Percentiles rank a stretch among this genome's conserved stretches.
phyloP scores from a whole-genome alignment of 805 yeast species.

The Tetrapisispora pingtungensis region DNA sequence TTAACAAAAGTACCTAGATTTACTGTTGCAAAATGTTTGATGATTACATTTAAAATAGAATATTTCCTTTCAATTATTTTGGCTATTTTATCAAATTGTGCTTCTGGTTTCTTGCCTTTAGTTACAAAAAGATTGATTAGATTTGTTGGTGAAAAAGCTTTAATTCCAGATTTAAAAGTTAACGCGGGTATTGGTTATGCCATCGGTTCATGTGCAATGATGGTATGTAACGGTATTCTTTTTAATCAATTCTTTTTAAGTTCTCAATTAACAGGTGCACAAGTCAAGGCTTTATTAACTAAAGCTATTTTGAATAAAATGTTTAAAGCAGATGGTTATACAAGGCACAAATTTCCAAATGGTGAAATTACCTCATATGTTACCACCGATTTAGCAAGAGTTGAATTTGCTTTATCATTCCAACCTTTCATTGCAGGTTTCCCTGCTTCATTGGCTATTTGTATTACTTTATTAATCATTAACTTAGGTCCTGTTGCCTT shows the following conservation, averaged over 20 bases:
- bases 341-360: slow-evolving; percentile 51
- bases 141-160: slow-evolving; percentile 46
- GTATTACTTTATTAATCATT: slow-evolving; percentile 52
- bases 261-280: slow-evolving; percentile 57
- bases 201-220: slow-evolving; percentile 53
- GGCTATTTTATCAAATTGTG: slow-evolving; percentile 39
- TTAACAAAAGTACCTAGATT: slow-evolving; percentile 20
- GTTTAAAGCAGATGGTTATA: slow-evolving; percentile 45
- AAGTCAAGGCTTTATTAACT: slow-evolving; percentile 59
- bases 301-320: slow-evolving; percentile 63
- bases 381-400: slow-evolving; percentile 72
- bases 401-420: slow-evolving; percentile 66
- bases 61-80: slow-evolving; percentile 36
- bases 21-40: slow-evolving; percentile 36
- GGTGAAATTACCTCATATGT: slow-evolving; percentile 68
- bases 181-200: slow-evolving; percentile 70
- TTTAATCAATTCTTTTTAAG: slow-evolving; percentile 57
- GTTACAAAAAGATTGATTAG: slow-evolving; percentile 53
- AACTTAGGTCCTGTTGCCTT: slow-evolving; percentile 67
- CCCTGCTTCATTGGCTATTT: slow-evolving; percentile 53
- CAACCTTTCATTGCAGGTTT: slow-evolving; percentile 55
- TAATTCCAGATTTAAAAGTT: slow-evolving; percentile 32
- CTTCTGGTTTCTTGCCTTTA: slow-evolving; percentile 51
- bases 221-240: slow-evolving; percentile 37
- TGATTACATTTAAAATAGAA: slow-evolving; percentile 41